Evolutionary conservation across 2,329 filamentous ascomycete species (phyloP).

Genomic region (Penicillium italicum): DNA sequence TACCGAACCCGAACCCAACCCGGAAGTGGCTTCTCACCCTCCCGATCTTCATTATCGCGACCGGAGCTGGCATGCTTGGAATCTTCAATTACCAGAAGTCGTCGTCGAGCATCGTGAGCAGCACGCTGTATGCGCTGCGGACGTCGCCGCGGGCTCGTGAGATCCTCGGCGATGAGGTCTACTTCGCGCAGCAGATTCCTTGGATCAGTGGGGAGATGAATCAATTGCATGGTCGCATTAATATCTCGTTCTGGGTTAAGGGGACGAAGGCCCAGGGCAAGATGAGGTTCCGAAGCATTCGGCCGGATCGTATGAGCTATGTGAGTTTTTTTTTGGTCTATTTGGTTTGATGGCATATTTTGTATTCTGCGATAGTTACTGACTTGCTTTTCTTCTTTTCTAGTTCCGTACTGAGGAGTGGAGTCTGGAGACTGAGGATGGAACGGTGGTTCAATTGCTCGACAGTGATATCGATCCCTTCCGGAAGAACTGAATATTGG

Average conservation of each 20-base stretch:
- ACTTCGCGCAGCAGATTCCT: conserved; percentile 72
- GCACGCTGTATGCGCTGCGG: conserved; percentile 86
- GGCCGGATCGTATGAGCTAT: conserved; percentile 61
- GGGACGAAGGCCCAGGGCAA: conserved; percentile 67
- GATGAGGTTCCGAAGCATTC: conserved; percentile 76
- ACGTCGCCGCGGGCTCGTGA: conserved; percentile 71
- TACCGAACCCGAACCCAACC: conserved; percentile 44
- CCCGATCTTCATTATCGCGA: conserved; percentile 72
- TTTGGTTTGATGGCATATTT: neutral
- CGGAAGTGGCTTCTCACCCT: conserved; percentile 69
- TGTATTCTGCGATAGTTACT: neutral
- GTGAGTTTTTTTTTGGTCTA: conserved; percentile 42
- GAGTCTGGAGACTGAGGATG: conserved; percentile 70
- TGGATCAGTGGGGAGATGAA: conserved; percentile 88
- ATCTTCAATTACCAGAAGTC: conserved; percentile 99
- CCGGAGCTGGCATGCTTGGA: conserved; percentile 68
- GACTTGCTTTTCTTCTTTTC: conserved; percentile 1
- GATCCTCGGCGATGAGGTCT: conserved; percentile 80
- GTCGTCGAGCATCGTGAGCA: conserved; percentile 79
- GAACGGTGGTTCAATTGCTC: conserved; percentile 70
- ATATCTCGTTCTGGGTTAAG: conserved; percentile 83
- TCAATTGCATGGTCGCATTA: conserved; percentile 84
- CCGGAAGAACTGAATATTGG: conserved; percentile 42
- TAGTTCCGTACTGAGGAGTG: conserved; percentile 87
- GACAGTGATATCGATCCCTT: conserved; percentile 68